Conservation (phyloP, 2,329 filamentous ascomycete genomes). For the Fusarium anguioides region DNA sequence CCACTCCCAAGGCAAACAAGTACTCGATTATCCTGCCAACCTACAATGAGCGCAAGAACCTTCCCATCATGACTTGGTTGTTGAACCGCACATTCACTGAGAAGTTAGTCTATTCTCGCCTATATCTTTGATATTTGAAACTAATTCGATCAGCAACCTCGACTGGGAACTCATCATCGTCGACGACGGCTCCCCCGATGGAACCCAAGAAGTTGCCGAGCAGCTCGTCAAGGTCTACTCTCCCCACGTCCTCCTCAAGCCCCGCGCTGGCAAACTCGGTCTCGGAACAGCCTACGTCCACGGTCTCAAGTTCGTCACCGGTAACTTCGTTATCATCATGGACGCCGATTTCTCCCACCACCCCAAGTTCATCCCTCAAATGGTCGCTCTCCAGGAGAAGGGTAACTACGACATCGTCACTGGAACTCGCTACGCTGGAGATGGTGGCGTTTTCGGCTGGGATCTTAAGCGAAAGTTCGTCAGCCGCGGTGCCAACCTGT, state of each 20-base stretch:
- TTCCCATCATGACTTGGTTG: constrained; percentile 95
- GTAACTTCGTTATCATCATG: constrained; percentile 99
- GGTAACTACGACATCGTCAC: constrained; percentile 96
- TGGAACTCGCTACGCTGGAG: constrained; percentile 90
- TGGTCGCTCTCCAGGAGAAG: constrained; percentile 83
- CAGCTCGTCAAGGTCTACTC: constrained; percentile 90
- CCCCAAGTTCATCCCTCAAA: constrained; percentile 97
- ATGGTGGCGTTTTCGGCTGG: constrained; percentile 95
- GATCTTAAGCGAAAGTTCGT: constrained; percentile 91
- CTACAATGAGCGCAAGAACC: constrained; percentile 97
- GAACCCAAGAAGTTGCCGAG: constrained; percentile 88
- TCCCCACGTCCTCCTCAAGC: constrained; percentile 83
- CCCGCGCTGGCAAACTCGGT: constrained; percentile 94
- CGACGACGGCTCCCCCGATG: constrained; percentile 97
- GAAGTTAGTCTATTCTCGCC: constrained; percentile 64
- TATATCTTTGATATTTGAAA: not conserved
- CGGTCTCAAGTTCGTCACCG: constrained; percentile 87
- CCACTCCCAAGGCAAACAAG: constrained; percentile 69
- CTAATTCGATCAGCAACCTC: constrained; percentile 71
- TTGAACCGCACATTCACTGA: constrained; percentile 92
- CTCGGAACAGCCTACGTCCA: constrained; percentile 97
- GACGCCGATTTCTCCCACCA: constrained; percentile 99
- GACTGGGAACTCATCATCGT: constrained; percentile 98
- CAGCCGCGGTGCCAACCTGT: constrained; percentile 89
- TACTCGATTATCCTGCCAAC: constrained; percentile 98